Conservation (phyloP, 108 stramenopile species). For the Parmales sp. region DNA sequence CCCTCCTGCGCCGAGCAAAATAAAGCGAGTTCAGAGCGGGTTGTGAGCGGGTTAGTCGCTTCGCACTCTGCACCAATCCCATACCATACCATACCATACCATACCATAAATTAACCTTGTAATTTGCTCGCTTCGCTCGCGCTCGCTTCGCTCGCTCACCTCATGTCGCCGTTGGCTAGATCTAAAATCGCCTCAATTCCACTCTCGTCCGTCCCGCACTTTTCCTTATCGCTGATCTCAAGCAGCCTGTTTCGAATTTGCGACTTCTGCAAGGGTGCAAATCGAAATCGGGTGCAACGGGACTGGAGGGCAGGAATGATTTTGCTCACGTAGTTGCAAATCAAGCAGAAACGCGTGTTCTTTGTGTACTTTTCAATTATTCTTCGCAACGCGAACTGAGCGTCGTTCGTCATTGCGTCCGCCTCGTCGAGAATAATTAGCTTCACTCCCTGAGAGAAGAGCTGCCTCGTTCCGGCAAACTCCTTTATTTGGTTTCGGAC, state of each 20-base stretch:
- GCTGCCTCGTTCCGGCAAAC: constrained; percentile 75
- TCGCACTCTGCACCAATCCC: too few species aligned
- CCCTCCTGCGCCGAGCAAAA: too few species aligned
- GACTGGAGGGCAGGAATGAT: constrained; percentile 98
- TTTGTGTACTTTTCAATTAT: constrained; percentile 96
- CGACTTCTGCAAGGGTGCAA: constrained; percentile 74
- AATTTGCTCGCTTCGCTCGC: too few species aligned
- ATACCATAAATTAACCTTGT: too few species aligned
- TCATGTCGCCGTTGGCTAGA: constrained; percentile 99
- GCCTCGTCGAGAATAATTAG: constrained; percentile 98
- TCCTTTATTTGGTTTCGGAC: constrained; percentile 95
- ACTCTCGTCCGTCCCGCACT: constrained; percentile 62
- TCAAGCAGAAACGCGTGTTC: constrained; percentile 96
- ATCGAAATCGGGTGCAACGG: constrained; percentile 95
- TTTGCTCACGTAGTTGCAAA: constrained; percentile 94
- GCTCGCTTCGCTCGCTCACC: too few species aligned
- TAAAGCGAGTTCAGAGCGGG: too few species aligned
- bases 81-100: too few species aligned
- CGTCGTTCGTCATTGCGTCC: constrained; percentile 92
- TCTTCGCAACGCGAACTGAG: constrained; percentile 93
- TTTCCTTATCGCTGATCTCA: constrained; percentile 76
- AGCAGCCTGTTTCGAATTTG: constrained; percentile 76
- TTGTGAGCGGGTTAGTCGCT: too few species aligned
- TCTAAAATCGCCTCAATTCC: constrained; percentile 96
- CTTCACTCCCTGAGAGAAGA: constrained; percentile 50